phyloP scores from a whole-genome alignment of 176 grass and related monocot species.

The Tillandsia leiboldiana region DNA sequence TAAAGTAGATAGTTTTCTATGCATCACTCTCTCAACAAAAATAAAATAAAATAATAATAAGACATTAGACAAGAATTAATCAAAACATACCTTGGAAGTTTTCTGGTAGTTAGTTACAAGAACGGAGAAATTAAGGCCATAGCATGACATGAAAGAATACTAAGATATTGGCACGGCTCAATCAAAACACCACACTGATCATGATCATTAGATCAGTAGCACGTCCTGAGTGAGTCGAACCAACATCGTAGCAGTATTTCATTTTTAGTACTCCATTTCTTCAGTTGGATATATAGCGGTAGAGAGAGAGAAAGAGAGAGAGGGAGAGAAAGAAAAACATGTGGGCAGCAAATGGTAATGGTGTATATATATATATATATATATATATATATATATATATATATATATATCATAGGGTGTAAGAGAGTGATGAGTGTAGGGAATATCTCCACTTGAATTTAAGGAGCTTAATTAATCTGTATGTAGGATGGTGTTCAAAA shows the following conservation, averaged over 20 bases:
- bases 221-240: constrained; percentile 25
- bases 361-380: no score
- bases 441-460: constrained; percentile 9
- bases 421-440: neutral
- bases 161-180: constrained; percentile 35
- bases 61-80: no score
- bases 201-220: neutral
- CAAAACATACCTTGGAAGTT: neutral
- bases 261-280: neutral
- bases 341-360: neutral
- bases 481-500: constrained; percentile 12
- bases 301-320: neutral
- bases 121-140: neutral
- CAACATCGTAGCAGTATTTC: constrained; percentile 30
- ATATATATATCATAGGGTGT: neutral
- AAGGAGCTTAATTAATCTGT: neutral
- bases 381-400: no score
- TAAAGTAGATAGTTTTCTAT: no score
- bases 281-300: neutral
- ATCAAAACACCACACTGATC: constrained; percentile 2
- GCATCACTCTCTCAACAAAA: no score
- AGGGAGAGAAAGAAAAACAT: neutral
- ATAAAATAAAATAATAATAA: no score
- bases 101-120: neutral
- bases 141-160: constrained; percentile 18